A percentile compares a stretch with the other conserved stretches of the same genome.
phyloP scores from a whole-genome alignment of 192 early-diverging fungal genomes.

The Chytriomyces sp. region DNA sequence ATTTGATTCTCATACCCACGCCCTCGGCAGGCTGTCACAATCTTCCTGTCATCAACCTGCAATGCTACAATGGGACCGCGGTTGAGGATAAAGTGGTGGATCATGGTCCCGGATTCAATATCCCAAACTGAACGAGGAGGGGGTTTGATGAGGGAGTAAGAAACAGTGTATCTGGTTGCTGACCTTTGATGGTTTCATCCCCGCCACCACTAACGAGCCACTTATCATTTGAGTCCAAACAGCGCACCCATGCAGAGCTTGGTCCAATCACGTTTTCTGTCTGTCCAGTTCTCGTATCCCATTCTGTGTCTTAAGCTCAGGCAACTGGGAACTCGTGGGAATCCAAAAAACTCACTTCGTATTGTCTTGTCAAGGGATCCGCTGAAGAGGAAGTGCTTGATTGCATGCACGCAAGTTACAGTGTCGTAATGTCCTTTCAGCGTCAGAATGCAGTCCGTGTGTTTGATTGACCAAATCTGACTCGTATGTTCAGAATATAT shows the following conservation, averaged over 20 bases:
- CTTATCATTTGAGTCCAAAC: constrained; percentile 15
- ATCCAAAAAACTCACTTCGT: constrained; percentile 28
- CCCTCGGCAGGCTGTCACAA: constrained; percentile 35
- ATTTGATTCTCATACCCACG: constrained; percentile 42
- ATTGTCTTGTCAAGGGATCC: constrained; percentile 47
- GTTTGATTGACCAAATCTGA: constrained; percentile 44
- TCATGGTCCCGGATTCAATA: constrained; percentile 15
- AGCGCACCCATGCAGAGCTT: constrained; percentile 44
- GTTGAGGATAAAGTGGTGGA: constrained; percentile 26
- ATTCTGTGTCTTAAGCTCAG: constrained; percentile 26
- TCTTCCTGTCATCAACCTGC: constrained; percentile 30
- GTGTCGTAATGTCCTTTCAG: constrained; percentile 48
- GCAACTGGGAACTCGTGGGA: background rate
- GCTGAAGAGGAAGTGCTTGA: constrained; percentile 37
- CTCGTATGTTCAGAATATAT: constrained; percentile 24
- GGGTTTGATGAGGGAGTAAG: background rate
- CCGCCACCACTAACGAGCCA: constrained; percentile 44
- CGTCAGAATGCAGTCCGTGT: constrained; percentile 25
- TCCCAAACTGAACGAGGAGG: constrained; percentile 30
- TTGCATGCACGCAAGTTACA: constrained; percentile 37
- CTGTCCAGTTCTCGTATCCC: constrained; percentile 35
- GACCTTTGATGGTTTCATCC: constrained; percentile 44
- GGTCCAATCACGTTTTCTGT: constrained; percentile 24
- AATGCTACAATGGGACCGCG: constrained; percentile 41
- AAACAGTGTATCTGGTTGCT: background rate